Base-by-base conservation (phyloP, 176 grass and related monocot genomes). In the Panicum miliaceum region DNA sequence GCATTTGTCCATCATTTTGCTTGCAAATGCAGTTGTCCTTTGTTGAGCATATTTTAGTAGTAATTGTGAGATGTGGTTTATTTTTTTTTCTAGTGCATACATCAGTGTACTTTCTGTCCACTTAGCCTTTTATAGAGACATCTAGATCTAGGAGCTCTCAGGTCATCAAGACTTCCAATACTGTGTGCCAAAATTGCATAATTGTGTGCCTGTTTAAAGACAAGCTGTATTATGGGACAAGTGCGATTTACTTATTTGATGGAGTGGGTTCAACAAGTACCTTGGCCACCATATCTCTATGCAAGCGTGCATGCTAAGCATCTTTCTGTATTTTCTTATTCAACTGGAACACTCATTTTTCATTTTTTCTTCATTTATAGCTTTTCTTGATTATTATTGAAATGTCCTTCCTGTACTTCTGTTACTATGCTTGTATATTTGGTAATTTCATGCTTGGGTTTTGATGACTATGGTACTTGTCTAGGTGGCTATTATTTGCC, bases 1-100 rank as follows among this genome's bases (percentile, higher is more conserved):
- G n/a, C 23, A 77, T 89, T 74, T 77, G 2, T 70, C 23, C 12
- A 80, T 47, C n/a, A 51, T 46, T 12, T 77, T 84, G 25, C 42
- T 80, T 89, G 40, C 62, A 75, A 57, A 40, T 51, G 46, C 27
- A 59, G 58, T 76, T 35, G 35, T 81, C 27, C 16, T 82, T 22
- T 72, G 4, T 43, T 71, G 23, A 61, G 12, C 23, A 61, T 5
- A 61, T 58, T 42, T 64, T 80, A 32, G 68, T 81, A 53, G 58
- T 53, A 48, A 13, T 64, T 54, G 57, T 22, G 11, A n/a, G 34
- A 76, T 80, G 32, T 56, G 34, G 4, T 50, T 5, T 85, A 60
- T 9, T 37, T n/a, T 18, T 53, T 64, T 48, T 65, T 43, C 27
- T 48, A 43, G 7, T 80, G 37, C 47, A 73, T 51, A 4, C 9